A percentile compares a stretch with the other conserved stretches of the same genome.
These are phyloP conservation scores for Sporothrix curviconia DNA, from an alignment of 2,329 filamentous ascomycete species.

Conservation along the genomic window DNA sequence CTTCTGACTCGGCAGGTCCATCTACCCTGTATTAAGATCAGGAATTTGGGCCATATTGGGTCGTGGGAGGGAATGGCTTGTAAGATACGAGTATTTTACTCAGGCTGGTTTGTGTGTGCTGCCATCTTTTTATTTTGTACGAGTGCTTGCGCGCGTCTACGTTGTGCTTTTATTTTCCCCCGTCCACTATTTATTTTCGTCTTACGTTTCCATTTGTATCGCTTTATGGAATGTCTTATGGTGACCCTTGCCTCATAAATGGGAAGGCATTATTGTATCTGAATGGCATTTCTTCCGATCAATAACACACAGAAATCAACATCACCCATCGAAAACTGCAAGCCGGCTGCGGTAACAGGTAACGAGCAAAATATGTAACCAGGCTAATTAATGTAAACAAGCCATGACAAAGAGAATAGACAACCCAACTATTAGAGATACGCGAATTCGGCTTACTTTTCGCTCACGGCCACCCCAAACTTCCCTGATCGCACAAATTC, in stretches of 20 bases:
- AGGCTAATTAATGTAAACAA: too few species aligned
- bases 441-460: neutral
- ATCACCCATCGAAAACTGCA: too few species aligned
- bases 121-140: neutral
- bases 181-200: neutral
- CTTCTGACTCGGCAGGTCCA: too few species aligned
- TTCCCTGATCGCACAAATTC: slow-evolving; percentile 61
- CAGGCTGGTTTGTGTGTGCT: neutral
- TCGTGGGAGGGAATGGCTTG: neutral
- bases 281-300: too few species aligned
- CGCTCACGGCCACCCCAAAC: slow-evolving; percentile 24
- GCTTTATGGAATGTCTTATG: neutral
- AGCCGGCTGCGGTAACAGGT: too few species aligned
- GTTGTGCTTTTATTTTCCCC: neutral
- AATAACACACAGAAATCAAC: too few species aligned
- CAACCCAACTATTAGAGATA: too few species aligned
- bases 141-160: neutral
- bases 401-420: too few species aligned
- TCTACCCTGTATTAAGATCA: neutral
- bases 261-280: too few species aligned
- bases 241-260: too few species aligned
- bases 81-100: neutral
- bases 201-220: neutral
- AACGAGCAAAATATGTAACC: too few species aligned
- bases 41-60: neutral